Conservation (phyloP, 148 eudicot species). For the Fagopyrum esculentum region DNA sequence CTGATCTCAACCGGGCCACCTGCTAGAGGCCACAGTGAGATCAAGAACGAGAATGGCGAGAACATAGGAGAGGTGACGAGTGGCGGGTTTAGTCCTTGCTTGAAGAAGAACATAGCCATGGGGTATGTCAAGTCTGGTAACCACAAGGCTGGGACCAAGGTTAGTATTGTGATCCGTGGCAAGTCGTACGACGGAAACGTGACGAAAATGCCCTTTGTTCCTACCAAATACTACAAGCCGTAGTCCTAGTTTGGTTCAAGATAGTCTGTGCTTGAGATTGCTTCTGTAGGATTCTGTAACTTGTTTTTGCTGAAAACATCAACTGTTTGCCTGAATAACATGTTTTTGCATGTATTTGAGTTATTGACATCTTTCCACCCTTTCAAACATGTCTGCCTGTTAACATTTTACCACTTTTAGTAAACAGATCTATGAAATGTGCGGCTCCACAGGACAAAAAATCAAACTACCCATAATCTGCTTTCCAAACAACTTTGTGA, state of each 20-base stretch:
- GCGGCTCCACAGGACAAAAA: no score
- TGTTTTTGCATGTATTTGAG: background rate
- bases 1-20: constrained; percentile 82
- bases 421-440: no score
- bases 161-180: constrained; percentile 65
- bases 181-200: constrained; percentile 72
- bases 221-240: constrained; percentile 90
- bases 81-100: constrained; percentile 96
- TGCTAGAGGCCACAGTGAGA: constrained; percentile 90
- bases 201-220: constrained; percentile 96
- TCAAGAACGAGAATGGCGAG: constrained; percentile 66
- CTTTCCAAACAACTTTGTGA: no score
- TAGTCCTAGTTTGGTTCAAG: constrained; percentile 15
- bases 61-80: constrained; percentile 88
- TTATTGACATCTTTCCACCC: background rate
- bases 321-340: background rate
- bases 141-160: constrained; percentile 83
- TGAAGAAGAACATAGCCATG: constrained; percentile 97
- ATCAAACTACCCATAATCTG: no score
- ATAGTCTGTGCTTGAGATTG: background rate
- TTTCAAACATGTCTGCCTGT: no score
- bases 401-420: no score
- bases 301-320: constrained; percentile 5
- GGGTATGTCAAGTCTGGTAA: constrained; percentile 87
- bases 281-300: background rate